Percentiles rank a stretch among this genome's conserved stretches.
These are phyloP conservation scores for Malania oleifera DNA, from an alignment of 164 flowering plant species.

Conservation along the genomic window DNA sequence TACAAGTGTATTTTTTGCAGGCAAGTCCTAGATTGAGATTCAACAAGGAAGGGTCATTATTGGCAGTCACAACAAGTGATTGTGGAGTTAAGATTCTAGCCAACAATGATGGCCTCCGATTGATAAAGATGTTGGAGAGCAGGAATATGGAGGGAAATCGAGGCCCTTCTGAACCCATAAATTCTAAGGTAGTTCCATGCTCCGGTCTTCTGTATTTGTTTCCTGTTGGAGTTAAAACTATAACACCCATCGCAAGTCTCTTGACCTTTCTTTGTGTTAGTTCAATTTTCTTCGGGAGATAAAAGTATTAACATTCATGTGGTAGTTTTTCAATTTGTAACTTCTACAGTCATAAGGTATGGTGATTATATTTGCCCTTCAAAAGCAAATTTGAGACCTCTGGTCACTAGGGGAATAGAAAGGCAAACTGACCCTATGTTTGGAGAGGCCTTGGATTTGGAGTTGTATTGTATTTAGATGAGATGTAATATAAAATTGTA, in stretches of 20 bases:
- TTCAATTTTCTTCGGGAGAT: not conserved
- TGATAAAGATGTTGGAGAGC: slow-evolving; percentile 40
- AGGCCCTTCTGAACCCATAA: slow-evolving; percentile 36
- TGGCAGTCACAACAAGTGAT: slow-evolving; percentile 52
- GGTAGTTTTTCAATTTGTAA: no score
- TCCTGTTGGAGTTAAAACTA: not conserved
- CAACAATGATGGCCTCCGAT: slow-evolving; percentile 40
- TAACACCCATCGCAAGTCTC: not conserved
- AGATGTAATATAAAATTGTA: no score
- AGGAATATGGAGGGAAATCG: slow-evolving; percentile 38
- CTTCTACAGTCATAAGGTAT: no score
- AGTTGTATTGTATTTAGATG: no score
- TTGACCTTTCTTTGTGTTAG: not conserved
- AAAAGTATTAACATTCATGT: not conserved
- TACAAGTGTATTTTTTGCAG: slow-evolving; percentile 21
- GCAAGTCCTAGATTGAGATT: slow-evolving; percentile 49
- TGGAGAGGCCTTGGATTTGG: no score
- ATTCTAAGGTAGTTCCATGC: slow-evolving; percentile 31
- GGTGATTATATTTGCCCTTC: no score
- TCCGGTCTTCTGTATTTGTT: not conserved
- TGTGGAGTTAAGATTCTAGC: slow-evolving; percentile 55
- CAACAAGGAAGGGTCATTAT: slow-evolving; percentile 50
- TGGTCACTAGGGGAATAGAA: no score
- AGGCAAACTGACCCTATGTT: no score
- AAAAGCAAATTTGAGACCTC: no score